Percentiles rank a stretch among this genome's conserved stretches.
Evolutionary conservation across 345 rosid species (phyloP).

Genomic region (Nasturtium officinale): DNA sequence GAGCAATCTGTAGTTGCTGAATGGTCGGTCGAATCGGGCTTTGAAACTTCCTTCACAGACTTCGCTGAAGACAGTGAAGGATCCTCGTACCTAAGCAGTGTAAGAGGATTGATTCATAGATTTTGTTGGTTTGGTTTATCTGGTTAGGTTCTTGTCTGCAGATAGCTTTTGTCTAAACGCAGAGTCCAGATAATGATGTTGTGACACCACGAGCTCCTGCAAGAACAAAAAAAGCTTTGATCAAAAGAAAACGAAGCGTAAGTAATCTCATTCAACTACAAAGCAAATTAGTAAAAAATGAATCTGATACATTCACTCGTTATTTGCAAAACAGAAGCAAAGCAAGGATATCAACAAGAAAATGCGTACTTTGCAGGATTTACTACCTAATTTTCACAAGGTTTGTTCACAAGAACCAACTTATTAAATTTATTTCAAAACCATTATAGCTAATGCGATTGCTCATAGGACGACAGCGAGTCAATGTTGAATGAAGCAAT

Average conservation of each 20-base stretch:
- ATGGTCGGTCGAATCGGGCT: neutral
- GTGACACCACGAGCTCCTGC: conserved; percentile 14
- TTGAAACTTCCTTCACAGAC: conserved; percentile 18
- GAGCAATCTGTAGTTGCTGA: conserved; percentile 35
- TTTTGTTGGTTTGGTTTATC: conserved; percentile 12
- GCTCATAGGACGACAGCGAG: conserved; percentile 57
- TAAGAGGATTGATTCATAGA: conserved; percentile 27
- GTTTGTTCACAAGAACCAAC: conserved; percentile 38
- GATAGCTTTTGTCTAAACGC: conserved; percentile 10
- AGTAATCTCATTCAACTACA: conserved; percentile 12
- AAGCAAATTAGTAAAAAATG: neutral
- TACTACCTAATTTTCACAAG: conserved; percentile 70
- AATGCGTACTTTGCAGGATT: conserved; percentile 65
- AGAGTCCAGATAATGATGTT: conserved; percentile 33
- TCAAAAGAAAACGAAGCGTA: conserved; percentile 27
- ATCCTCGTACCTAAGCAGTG: conserved; percentile 32
- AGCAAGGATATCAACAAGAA: conserved; percentile 66
- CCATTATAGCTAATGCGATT: neutral
- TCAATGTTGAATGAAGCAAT: conserved; percentile 72
- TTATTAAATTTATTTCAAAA: neutral
- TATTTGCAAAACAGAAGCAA: conserved; percentile 49
- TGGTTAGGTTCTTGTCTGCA: conserved; percentile 24
- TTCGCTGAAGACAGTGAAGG: conserved; percentile 26
- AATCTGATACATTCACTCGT: conserved; percentile 18
- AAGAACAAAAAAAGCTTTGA: conserved; percentile 26